Evolutionary conservation across 345 rosid genomes (phyloP).

Genomic region (Sisymbrium irio): DNA sequence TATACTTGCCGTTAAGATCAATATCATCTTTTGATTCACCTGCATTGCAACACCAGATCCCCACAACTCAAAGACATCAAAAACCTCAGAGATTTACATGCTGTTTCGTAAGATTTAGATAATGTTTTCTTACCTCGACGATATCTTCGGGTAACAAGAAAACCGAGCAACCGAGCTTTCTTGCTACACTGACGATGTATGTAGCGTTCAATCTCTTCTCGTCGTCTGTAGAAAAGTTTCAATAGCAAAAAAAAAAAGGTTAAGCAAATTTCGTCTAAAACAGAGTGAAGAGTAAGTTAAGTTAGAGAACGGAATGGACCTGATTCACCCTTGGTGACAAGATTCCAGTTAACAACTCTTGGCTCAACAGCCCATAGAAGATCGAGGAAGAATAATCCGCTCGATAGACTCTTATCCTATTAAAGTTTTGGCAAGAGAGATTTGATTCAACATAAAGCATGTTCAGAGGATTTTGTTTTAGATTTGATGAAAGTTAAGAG

Average conservation of each 20-base stretch:
- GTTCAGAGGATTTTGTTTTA: background rate
- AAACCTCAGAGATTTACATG: background rate
- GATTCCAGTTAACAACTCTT: conserved; percentile 96
- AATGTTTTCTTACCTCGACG: conserved; percentile 59
- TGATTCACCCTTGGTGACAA: conserved; percentile 92
- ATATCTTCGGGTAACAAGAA: conserved; percentile 98
- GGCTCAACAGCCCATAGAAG: conserved; percentile 94
- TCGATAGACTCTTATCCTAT: conserved; percentile 80
- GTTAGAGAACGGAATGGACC: conserved; percentile 45
- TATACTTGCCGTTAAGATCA: conserved; percentile 81
- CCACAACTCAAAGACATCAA: background rate
- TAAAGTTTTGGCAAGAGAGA: conserved; percentile 9
- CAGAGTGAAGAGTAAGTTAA: background rate
- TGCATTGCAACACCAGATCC: conserved; percentile 30
- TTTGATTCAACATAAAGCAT: background rate
- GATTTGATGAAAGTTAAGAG: background rate
- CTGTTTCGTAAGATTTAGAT: background rate
- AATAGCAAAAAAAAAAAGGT: background rate
- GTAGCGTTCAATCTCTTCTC: conserved; percentile 97
- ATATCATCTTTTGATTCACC: conserved; percentile 98
- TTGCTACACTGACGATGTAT: conserved; percentile 92
- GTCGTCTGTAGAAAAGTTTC: conserved; percentile 48
- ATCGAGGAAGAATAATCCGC: conserved; percentile 86
- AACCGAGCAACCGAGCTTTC: conserved; percentile 96
- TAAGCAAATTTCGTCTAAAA: background rate